Evolutionary conservation across 2,329 filamentous ascomycete species (phyloP).

Genomic region (Aspergillus sp.): DNA sequence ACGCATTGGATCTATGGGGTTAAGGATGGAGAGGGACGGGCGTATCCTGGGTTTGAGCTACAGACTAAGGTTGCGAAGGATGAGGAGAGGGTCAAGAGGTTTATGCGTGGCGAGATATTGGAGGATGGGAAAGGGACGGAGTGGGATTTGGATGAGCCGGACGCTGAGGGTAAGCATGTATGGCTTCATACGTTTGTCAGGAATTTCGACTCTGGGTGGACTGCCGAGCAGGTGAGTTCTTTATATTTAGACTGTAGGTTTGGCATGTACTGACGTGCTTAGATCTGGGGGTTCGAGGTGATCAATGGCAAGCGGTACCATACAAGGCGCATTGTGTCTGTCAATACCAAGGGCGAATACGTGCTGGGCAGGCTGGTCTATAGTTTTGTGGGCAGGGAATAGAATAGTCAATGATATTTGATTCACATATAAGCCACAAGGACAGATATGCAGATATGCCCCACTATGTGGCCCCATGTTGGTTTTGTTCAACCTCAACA

Average conservation of each 20-base stretch:
- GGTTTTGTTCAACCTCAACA: no score
- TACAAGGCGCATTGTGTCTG: neutral
- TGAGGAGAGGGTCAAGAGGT: neutral
- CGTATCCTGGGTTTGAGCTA: neutral
- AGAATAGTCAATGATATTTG: neutral
- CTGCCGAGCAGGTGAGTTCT: slow-evolving; percentile 1
- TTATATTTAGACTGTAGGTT: neutral
- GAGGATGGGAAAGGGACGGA: neutral
- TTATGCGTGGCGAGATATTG: neutral
- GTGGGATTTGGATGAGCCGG: neutral
- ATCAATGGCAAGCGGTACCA: neutral
- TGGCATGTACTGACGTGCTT: neutral
- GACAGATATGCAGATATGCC: no score
- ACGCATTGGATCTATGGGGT: neutral
- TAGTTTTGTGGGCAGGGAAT: neutral
- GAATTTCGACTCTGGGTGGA: neutral
- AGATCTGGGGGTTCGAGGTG: slow-evolving; percentile 6
- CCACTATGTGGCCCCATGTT: no score
- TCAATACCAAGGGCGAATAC: neutral
- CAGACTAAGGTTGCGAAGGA: neutral
- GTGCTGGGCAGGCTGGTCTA: neutral
- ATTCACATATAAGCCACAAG: neutral
- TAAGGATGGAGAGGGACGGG: neutral
- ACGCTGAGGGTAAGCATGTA: neutral
- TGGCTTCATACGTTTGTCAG: slow-evolving; percentile 2